A percentile compares a stretch with the other conserved stretches of the same genome.
These are phyloP conservation scores for Mortierella sp. DNA, from an alignment of 371 early-diverging fungal species.

Conservation along the genomic window DNA sequence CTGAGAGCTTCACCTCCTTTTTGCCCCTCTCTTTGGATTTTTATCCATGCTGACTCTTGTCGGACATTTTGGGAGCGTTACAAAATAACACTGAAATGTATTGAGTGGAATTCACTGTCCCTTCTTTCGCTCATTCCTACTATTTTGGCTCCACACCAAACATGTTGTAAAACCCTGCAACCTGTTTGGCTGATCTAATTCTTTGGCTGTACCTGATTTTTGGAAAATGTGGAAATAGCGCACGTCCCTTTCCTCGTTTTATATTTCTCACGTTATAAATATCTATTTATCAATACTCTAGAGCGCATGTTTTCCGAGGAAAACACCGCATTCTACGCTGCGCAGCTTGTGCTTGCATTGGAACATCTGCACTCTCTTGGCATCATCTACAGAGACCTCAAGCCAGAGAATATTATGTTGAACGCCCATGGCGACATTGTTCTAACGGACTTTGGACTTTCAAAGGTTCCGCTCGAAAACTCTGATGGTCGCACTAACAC, in stretches of 20 bases:
- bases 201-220: not conserved
- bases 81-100: not conserved
- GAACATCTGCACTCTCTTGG: conserved; percentile 90
- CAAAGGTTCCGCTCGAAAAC: conserved; percentile 82
- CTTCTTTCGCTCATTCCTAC: not conserved
- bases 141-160: not conserved
- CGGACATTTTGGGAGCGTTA: conserved; percentile 2
- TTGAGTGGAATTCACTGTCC: not conserved
- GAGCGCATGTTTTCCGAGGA: conserved; percentile 87
- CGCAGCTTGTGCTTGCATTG: conserved; percentile 87
- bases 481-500: conserved; percentile 83
- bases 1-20: conserved; percentile 2
- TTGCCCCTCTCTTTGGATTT: not conserved
- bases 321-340: conserved; percentile 86
- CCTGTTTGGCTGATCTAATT: conserved; percentile 22
- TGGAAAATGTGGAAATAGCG: not conserved
- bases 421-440: conserved; percentile 85
- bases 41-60: not conserved
- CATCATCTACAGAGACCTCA: conserved; percentile 90
- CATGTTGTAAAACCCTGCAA: conserved; percentile 15
- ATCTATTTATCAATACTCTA: conserved; percentile 38
- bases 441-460: conserved; percentile 94
- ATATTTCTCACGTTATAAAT: not conserved
- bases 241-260: conserved; percentile 5
- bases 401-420: conserved; percentile 92